phyloP scores from a whole-genome alignment of 2,329 filamentous ascomycete genomes.

The Claviceps sp. region DNA sequence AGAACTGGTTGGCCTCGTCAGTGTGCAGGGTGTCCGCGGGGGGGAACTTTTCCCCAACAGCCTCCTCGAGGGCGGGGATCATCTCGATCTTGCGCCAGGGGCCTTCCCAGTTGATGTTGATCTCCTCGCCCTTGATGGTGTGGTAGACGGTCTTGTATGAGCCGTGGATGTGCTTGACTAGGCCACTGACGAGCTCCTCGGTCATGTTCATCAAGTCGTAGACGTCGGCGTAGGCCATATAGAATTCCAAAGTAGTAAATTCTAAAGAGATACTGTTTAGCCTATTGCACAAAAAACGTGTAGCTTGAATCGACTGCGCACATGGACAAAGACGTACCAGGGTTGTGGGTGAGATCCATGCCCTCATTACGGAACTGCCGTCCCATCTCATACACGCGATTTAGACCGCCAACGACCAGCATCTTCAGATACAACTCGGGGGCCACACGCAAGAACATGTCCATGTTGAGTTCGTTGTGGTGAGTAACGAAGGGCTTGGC shows the following conservation, averaged over 20 bases:
- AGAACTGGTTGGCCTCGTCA: constrained; percentile 75
- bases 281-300: background rate
- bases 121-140: constrained; percentile 73
- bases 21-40: constrained; percentile 82
- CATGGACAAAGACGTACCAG: constrained; percentile 13
- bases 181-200: constrained; percentile 79
- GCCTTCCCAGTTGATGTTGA: constrained; percentile 89
- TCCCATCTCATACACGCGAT: constrained; percentile 91
- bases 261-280: constrained; percentile 32
- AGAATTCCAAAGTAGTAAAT: constrained; percentile 97
- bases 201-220: constrained; percentile 73
- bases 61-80: constrained; percentile 75
- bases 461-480: constrained; percentile 91
- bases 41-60: constrained; percentile 86
- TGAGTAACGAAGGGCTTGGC: constrained; percentile 87
- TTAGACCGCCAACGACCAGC: constrained; percentile 82
- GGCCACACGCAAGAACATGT: constrained; percentile 88
- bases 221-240: constrained; percentile 84
- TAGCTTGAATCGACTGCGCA: background rate
- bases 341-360: constrained; percentile 68
- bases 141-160: constrained; percentile 75
- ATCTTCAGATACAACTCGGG: constrained; percentile 97
- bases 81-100: constrained; percentile 93
- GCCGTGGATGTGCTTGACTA: constrained; percentile 82
- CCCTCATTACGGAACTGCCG: constrained; percentile 92